Evolutionary conservation across 768 basidiomycete species (phyloP), one percentile per base, ranked within the genome.

Genomic region (Mycena venus): DNA sequence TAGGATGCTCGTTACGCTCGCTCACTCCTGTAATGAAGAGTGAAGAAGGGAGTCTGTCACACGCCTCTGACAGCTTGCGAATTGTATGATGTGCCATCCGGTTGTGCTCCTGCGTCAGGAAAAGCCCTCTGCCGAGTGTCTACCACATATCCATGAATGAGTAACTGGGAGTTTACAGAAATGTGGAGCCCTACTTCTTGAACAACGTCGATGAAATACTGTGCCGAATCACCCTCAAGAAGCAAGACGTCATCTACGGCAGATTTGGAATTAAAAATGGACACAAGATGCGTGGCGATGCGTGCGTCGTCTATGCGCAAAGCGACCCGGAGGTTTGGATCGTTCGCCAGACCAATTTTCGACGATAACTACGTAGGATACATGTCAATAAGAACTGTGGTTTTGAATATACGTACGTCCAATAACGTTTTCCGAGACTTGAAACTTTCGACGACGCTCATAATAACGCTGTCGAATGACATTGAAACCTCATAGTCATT

Each of bases 1-100:
- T 62, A 0, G 78, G 53, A 14, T 79, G 38, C 4, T 47, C 53
- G n/a, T 75, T 75, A 25, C 40, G 47, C 10, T 64, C 62, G 21
- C 10, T 36, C 36, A 79, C 73, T 0, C 47, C 67, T 29, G 61
- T 53, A 10, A 80, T 75, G 59, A 77, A 74, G 9, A 80, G 61
- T 0, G 72, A 66, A 12, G 74, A 64, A 9, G 78, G 79, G 19
- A 80, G 72, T 21, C 14, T 66, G 38, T 72, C 76, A n/a, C 44
- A 70, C 9, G 49, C 14, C 36, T 74, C 68, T 6, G 74, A 77
- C 8, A 80, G 69, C 63, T 75, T 77, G 42, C 75, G 64, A 6
- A 77, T 47, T 10, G 77, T 31, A 14, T 74, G 70, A 23, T 65
- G 71, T 14, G 74, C 78, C 36, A 58, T 42, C 31, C 36, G 21